Evolutionary conservation across 148 eudicot genomes (phyloP).

Genomic region (Spergularia bocconei): DNA sequence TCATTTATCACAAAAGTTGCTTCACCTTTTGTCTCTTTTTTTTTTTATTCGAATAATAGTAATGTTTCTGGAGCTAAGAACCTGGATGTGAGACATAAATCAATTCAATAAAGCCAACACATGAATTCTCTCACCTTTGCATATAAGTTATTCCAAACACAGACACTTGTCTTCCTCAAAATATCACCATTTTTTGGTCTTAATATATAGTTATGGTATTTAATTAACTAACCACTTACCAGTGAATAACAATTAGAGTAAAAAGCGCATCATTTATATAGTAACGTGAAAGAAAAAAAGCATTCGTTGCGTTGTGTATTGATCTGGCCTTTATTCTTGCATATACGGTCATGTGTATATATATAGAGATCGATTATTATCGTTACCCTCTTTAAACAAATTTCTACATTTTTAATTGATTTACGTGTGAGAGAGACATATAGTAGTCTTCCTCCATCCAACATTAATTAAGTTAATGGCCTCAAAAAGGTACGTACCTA

Average conservation of each 20-base stretch:
- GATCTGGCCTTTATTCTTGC: no score
- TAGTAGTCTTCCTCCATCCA: no score
- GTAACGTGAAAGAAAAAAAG: no score
- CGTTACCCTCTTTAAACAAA: no score
- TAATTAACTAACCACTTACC: constrained; percentile 4
- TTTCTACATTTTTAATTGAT: no score
- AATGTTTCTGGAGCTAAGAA: constrained; percentile 3
- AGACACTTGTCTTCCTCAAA: constrained; percentile 19
- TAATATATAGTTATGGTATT: constrained; percentile 16
- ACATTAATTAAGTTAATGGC: no score
- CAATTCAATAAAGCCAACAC: background rate
- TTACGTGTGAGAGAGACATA: no score
- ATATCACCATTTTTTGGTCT: constrained; percentile 12
- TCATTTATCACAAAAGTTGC: background rate
- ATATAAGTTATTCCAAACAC: constrained; percentile 15
- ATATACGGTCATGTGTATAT: no score
- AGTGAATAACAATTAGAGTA: constrained; percentile 4
- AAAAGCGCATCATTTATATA: background rate
- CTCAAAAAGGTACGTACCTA: no score
- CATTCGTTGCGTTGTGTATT: no score
- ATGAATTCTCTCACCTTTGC: background rate
- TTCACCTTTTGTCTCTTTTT: constrained; percentile 17
- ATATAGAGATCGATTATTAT: no score
- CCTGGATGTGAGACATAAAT: background rate
- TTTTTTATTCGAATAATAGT: background rate